Percentiles rank a stretch among this genome's conserved stretches.
Evolutionary conservation across 305 asterid species (phyloP).

Genomic region (Vinca major): DNA sequence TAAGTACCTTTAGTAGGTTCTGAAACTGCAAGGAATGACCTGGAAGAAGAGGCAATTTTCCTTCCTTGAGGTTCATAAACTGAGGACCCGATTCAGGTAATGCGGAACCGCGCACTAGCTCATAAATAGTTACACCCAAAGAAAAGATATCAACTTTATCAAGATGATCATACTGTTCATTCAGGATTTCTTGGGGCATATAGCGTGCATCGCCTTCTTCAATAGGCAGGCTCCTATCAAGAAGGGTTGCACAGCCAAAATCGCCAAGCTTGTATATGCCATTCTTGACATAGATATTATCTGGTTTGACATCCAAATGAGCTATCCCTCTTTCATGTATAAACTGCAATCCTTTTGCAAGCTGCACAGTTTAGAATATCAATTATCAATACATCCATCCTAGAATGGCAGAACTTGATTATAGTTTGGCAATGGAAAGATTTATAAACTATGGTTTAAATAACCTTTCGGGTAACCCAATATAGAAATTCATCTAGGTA

Average conservation of each 20-base stretch:
- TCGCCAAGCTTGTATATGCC: constrained; percentile 89
- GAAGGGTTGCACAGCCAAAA: constrained; percentile 85
- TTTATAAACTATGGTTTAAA: not conserved
- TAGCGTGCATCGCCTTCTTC: constrained; percentile 99
- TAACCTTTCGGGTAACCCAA: not conserved
- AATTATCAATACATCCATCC: not conserved
- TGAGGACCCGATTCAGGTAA: constrained; percentile 67
- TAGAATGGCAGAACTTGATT: not conserved
- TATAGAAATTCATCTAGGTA: not conserved
- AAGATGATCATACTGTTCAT: constrained; percentile 69
- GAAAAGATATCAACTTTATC: constrained; percentile 89
- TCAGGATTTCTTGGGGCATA: constrained; percentile 92
- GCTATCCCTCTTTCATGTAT: constrained; percentile 71
- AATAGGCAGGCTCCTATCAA: constrained; percentile 66
- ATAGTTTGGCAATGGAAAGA: not conserved
- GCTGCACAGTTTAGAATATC: constrained; percentile 31
- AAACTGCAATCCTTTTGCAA: constrained; percentile 70
- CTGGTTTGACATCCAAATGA: constrained; percentile 89
- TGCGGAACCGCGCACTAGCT: constrained; percentile 65
- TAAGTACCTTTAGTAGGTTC: constrained; percentile 63
- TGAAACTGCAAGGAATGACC: constrained; percentile 84
- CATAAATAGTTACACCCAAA: constrained; percentile 77
- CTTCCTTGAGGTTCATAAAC: constrained; percentile 64
- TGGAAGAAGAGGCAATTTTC: constrained; percentile 84
- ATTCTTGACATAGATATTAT: constrained; percentile 73